Evolutionary conservation across 2,329 filamentous ascomycete species (phyloP), one percentile per base, ranked within the genome.

Genomic region (Colletotrichum truncatum): DNA sequence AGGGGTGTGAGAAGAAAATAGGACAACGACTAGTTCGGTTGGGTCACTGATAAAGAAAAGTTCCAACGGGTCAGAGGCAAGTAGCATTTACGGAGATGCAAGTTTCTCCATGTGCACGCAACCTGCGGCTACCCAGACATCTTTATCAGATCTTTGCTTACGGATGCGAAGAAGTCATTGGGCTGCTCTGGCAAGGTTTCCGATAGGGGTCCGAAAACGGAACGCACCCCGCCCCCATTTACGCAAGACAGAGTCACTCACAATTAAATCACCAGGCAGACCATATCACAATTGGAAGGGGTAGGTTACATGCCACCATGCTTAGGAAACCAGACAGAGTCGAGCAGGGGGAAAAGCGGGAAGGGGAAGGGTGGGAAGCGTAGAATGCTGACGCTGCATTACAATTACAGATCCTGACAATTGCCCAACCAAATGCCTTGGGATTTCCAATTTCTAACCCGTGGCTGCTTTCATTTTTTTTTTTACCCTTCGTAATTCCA

Each of bases 201-300:
- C 26, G 28, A 46, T 57, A 59, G 61, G 60, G 62, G 49, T 65
- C 62, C 62, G 62, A 65, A 65, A 65, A 49, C 62, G 62, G 62
- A 58, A 18, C 55, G 18, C 38, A 23, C 41, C 54, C 54, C 41
- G 41, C 54, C 41, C 52, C 52, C 52, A 55, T 55, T 34, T 43
- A 34, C 52, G 54, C 53, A 25, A 46, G 30, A 32, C 28, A 34
- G 8, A 38, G 48, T 34, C 21, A 21, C 48, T 49, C 28, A 34
- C 28, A 49, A 49, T 49, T 32, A 49, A 49, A 52, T 10, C 32
- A 52, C 28, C 23, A n/a, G 11, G 18, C 26, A 8, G 11, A 30
- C 5, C 16, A 52, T 36, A 30, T 34, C 48, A 26, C n/a, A n/a
- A n/a, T n/a, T 49, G 25, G 46, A 49, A 25, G 26, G 46, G 25